Base-by-base conservation (phyloP, 208 protist genomes). In the Trypanosoma conorhini region DNA sequence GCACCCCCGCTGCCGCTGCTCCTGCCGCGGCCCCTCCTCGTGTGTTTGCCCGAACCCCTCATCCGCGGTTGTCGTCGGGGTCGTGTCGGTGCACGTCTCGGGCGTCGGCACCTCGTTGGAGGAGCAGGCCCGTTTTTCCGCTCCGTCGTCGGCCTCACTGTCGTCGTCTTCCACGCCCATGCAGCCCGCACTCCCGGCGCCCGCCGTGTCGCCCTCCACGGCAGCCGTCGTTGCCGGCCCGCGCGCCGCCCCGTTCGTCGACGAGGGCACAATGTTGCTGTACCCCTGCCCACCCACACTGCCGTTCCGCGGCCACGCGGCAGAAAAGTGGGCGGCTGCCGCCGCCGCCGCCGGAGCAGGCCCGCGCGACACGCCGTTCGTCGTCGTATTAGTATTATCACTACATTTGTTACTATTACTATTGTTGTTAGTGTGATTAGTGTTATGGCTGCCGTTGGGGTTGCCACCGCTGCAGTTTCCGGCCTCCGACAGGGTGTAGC, bases 391-490 rank as follows among this genome's bases (percentile, higher is more conserved):
- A 38, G 5, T 46, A 19, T 46, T 46, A 46, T 46, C 17, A 13
- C 60, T 70, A 46, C 21, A 40, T 52, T 70, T 51, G 30, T 69
- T 55, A 51, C 31, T 58, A 42, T 50, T 31, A 67, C 44, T 52
- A 57, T 61, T 58, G 33, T 50, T 58, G n/a, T 67, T 57, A 64
- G 48, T 57, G 28, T 51, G 35, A 58, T 70, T 33, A 59, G 22
- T 56, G 46, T 19, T 65, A 48, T 22, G 5, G 42, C 42, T 46
- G 15, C 42, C 9, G 42, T 46, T 46, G 8, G 9, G 42, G 42
- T 46, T 46, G 1, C 21, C 2, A 7, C 7, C 12, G 50, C n/a
- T 54, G n/a, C 17, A 10, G 26, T n/a, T 28, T 54, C 50, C 22
- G 19, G 1, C 9, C 9, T 54, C 50, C 22, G 19, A 0, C 9